These are phyloP conservation scores for Yarrowia sp. DNA, from an alignment of 805 yeast species.

Conservation along the genomic window DNA sequence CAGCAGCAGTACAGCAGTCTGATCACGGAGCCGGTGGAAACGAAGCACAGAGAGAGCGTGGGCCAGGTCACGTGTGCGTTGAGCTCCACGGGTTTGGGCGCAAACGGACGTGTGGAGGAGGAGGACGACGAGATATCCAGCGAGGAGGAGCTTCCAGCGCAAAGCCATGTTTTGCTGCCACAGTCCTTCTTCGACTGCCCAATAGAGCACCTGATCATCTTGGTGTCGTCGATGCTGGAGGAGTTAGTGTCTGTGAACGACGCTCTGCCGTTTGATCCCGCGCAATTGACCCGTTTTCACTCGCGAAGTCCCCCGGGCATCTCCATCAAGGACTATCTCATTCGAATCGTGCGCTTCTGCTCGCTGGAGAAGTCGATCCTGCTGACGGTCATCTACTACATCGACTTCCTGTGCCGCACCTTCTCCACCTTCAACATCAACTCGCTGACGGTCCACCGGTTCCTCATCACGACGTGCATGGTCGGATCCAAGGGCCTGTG, in stretches of 20 bases:
- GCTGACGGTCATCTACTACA: constrained; percentile 80
- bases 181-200: constrained; percentile 61
- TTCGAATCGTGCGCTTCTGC: constrained; percentile 78
- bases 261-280: constrained; percentile 41
- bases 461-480: constrained; percentile 83
- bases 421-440: constrained; percentile 80
- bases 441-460: constrained; percentile 91
- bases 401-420: constrained; percentile 75
- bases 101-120: background rate
- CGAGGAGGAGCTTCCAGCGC: too few relatives aligned
- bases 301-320: constrained; percentile 90
- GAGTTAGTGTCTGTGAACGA: constrained; percentile 78
- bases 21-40: background rate
- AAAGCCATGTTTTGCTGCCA: constrained; percentile 44
- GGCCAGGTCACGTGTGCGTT: background rate
- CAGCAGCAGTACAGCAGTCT: constrained; percentile 12
- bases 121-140: too few relatives aligned
- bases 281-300: constrained; percentile 77
- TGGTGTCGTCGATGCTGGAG: constrained; percentile 76
- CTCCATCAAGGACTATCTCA: constrained; percentile 71
- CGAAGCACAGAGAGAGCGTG: background rate
- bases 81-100: background rate
- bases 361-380: constrained; percentile 80
- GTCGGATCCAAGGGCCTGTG: constrained; percentile 88
- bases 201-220: constrained; percentile 62